These are phyloP conservation scores for Asparagopsis taxiformis DNA, from an alignment of 31 red algal species.

Conservation along the genomic window DNA sequence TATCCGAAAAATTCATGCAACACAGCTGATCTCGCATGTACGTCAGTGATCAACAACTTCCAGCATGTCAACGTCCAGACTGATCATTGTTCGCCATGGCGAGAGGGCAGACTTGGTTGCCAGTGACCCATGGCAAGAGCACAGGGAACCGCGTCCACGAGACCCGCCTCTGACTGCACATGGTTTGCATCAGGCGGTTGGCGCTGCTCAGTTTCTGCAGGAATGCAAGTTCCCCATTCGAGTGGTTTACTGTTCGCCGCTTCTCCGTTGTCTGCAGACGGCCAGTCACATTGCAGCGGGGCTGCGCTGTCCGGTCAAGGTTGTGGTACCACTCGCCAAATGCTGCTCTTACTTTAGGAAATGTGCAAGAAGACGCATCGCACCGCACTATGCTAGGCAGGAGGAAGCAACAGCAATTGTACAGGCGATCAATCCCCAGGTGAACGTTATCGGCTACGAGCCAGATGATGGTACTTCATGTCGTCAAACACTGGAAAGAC, in stretches of 20 bases:
- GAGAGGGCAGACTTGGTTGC: neutral
- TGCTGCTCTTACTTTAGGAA: slow-evolving; percentile 2
- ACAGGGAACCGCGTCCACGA: neutral
- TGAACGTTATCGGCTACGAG: slow-evolving; percentile 6
- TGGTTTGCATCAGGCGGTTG: neutral
- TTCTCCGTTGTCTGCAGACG: slow-evolving; percentile 2
- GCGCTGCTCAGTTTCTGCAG: neutral
- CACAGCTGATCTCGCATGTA: too few relatives aligned
- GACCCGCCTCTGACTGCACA: slow-evolving; percentile 9
- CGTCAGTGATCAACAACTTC: too few relatives aligned
- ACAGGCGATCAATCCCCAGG: neutral
- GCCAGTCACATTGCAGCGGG: neutral
- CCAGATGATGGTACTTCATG: neutral
- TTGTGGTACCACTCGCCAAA: slow-evolving; percentile 5
- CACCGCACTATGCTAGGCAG: neutral
- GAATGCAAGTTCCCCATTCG: neutral
- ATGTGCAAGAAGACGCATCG: neutral
- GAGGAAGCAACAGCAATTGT: neutral
- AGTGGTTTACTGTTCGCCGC: neutral
- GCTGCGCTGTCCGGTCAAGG: neutral
- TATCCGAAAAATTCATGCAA: too few relatives aligned
- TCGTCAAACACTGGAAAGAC: slow-evolving; percentile 1
- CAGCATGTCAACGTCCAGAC: neutral
- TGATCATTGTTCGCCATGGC: slow-evolving; percentile 17
- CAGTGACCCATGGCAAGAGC: neutral